phyloP scores from a whole-genome alignment of 2,329 filamentous ascomycete genomes.

The Xylaria sp. region DNA sequence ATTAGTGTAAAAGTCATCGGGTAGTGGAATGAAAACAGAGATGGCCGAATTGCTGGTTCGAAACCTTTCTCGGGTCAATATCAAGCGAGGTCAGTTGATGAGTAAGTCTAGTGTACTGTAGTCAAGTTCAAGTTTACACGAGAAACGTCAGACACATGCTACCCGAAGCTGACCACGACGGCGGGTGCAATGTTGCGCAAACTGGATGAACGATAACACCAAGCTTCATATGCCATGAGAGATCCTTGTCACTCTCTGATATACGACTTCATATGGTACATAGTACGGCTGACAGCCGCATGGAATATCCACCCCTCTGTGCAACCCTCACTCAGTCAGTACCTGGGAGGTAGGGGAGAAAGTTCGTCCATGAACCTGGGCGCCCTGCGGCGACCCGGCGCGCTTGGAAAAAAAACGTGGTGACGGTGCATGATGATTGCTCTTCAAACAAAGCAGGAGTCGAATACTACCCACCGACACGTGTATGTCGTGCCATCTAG shows the following conservation, averaged over 20 bases:
- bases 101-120: neutral
- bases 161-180: neutral
- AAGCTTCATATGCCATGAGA: slow-evolving; percentile 3
- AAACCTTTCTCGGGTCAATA: neutral
- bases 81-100: neutral
- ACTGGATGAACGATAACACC: slow-evolving; percentile 6
- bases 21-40: neutral
- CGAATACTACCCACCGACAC: slow-evolving; percentile 18
- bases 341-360: neutral
- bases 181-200: slow-evolving; percentile 21
- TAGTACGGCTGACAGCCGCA: slow-evolving; percentile 23
- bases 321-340: slow-evolving; percentile 6
- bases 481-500: slow-evolving; percentile 20
- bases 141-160: neutral
- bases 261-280: neutral
- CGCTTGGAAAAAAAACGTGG: slow-evolving; percentile 33
- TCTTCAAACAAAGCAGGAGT: slow-evolving; percentile 6
- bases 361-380: slow-evolving; percentile 6
- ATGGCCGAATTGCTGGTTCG: neutral
- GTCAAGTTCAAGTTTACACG: neutral
- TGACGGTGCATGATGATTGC: slow-evolving; percentile 12
- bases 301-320: slow-evolving; percentile 21
- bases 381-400: slow-evolving; percentile 26
- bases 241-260: slow-evolving; percentile 12
- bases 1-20: neutral